phyloP scores from a whole-genome alignment of 2,329 filamentous ascomycete genomes.

The Chaetomiaceae sp. region DNA sequence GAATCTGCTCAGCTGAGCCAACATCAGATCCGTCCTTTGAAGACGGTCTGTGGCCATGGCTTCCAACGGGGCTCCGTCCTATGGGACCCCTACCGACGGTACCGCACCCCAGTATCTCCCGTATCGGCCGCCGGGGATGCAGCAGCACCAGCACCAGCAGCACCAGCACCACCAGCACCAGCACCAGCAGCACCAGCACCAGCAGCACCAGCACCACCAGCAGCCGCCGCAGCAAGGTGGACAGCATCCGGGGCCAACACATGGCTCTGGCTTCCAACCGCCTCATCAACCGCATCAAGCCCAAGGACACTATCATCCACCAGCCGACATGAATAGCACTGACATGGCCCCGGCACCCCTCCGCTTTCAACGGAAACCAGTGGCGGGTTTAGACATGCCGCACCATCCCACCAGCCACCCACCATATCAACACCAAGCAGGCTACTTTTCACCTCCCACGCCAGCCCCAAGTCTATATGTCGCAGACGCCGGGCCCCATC shows the following conservation, averaged over 20 bases:
- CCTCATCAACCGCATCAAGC: too few species aligned
- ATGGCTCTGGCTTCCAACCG: too few species aligned
- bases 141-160: background rate
- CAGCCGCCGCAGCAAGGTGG: background rate
- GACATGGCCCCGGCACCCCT: background rate
- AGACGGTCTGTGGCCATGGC: background rate
- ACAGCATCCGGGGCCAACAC: background rate
- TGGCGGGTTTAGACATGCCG: background rate
- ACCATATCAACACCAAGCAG: background rate
- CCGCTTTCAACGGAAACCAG: slow-evolving; percentile 6
- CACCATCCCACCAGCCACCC: background rate
- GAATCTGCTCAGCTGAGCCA: background rate
- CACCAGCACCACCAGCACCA: background rate
- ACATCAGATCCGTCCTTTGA: background rate
- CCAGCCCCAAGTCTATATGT: background rate
- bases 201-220: background rate
- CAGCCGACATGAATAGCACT: background rate
- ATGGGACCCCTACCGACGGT: background rate
- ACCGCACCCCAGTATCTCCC: background rate
- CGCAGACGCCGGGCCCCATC: background rate
- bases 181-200: background rate
- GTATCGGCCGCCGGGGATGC: background rate
- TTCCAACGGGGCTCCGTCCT: background rate
- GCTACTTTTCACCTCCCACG: background rate
- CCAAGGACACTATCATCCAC: too few species aligned